Evolutionary conservation across 1,284 basidiomycete genomes (phyloP).

Genomic region (Heliocybe sulcata): DNA sequence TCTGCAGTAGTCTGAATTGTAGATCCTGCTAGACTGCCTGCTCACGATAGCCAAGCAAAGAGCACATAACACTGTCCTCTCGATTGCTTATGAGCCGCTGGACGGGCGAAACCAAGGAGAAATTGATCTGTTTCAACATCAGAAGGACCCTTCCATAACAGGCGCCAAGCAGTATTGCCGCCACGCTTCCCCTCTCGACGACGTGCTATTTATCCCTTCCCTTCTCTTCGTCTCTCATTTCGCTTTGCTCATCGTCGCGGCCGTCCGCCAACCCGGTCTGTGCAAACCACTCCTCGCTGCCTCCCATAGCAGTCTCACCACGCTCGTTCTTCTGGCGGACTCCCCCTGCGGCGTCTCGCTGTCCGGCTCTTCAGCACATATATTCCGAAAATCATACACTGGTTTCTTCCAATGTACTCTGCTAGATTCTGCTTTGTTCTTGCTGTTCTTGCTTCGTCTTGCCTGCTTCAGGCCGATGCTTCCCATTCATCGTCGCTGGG

Average conservation of each 20-base stretch:
- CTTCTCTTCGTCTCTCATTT: conserved; percentile 7
- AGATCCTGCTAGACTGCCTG: too few species aligned
- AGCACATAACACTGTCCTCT: background rate
- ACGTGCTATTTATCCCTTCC: conserved; percentile 4
- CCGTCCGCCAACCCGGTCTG: conserved; percentile 1
- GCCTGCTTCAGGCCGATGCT: conserved; percentile 14
- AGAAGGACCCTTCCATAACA: background rate
- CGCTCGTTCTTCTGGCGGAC: conserved; percentile 11
- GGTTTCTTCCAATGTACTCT: conserved; percentile 6
- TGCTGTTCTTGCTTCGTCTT: conserved; percentile 15
- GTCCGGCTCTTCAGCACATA: conserved; percentile 12
- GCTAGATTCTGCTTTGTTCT: conserved; percentile 10
- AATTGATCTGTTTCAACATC: background rate
- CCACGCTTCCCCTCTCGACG: conserved; percentile 3
- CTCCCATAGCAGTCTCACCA: conserved; percentile 14
- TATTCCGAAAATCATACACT: background rate
- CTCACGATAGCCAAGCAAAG: background rate
- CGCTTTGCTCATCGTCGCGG: conserved; percentile 7
- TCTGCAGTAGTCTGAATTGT: too few species aligned
- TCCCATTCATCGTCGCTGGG: background rate
- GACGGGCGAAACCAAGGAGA: background rate
- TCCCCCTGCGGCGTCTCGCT: conserved; percentile 6
- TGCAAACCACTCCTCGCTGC: conserved; percentile 6
- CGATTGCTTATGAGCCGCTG: background rate
- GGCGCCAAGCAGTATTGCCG: background rate